Evolutionary conservation across 495 filamentous ascomycete genomes (phyloP).

Genomic region (Cairneyella variabilis): DNA sequence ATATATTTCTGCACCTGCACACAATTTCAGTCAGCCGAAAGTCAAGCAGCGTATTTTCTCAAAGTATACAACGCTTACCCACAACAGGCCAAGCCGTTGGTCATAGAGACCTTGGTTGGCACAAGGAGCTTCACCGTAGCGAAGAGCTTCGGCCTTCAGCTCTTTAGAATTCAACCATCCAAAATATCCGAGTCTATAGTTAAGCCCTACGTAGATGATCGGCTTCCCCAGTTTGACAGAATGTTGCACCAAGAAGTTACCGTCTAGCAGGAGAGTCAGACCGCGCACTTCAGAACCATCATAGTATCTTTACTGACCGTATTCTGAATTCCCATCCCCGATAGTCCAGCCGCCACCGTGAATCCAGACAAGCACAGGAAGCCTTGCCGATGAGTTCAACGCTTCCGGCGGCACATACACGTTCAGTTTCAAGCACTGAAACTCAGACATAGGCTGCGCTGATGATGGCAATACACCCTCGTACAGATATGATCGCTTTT

Average conservation of each 20-base stretch:
- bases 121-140: background rate
- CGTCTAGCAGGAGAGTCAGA: background rate
- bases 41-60: background rate
- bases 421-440: conserved; percentile 1
- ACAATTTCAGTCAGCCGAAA: background rate
- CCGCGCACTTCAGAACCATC: no score
- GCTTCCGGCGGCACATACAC: background rate
- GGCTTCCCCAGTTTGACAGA: background rate
- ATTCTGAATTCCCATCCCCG: conserved; percentile 1
- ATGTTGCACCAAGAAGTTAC: background rate
- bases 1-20: conserved; percentile 68
- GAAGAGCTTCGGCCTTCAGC: conserved; percentile 1
- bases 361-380: background rate
- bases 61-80: background rate
- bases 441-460: background rate
- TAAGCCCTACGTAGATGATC: background rate
- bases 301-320: conserved; percentile 5
- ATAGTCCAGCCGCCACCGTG: background rate
- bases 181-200: background rate
- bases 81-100: background rate
- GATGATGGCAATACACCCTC: background rate
- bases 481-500: background rate
- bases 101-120: background rate
- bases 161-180: background rate
- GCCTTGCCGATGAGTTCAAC: background rate